Evolutionary conservation across 371 early-diverging fungal genomes (phyloP).

Genomic region (Saksenaea oblongispora): DNA sequence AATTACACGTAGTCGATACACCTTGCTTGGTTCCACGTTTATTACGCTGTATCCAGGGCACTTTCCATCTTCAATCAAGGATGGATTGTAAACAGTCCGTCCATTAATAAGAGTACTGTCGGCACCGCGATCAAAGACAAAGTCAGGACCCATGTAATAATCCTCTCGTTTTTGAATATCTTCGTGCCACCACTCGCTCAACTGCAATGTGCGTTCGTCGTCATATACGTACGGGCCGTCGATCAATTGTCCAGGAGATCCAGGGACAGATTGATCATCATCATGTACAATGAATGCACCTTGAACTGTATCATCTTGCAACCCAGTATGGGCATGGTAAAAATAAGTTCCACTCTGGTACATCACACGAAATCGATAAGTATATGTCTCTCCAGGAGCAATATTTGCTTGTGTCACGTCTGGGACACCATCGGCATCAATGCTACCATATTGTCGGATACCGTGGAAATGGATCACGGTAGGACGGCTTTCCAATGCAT

Average conservation of each 20-base stretch:
- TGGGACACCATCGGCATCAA: conserved; percentile 58
- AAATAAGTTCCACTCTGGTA: conserved; percentile 54
- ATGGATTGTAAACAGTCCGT: conserved; percentile 17
- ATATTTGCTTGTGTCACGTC: conserved; percentile 57
- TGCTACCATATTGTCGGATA: conserved; percentile 37
- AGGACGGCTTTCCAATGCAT: conserved; percentile 11
- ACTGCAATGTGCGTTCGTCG: conserved; percentile 40
- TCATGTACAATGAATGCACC: conserved; percentile 55
- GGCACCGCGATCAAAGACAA: conserved; percentile 20
- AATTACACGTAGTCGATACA: conserved; percentile 38
- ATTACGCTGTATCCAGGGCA: conserved; percentile 30
- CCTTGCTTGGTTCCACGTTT: conserved; percentile 29
- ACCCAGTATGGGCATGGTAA: conserved; percentile 49
- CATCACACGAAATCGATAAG: conserved; percentile 42
- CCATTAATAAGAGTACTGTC: conserved; percentile 38
- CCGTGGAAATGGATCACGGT: conserved; percentile 46
- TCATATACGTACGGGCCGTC: conserved; percentile 44
- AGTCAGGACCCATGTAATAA: conserved; percentile 22
- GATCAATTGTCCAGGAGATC: not conserved
- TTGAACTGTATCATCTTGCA: conserved; percentile 49
- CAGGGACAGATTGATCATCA: conserved; percentile 14
- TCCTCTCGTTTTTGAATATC: conserved; percentile 11
- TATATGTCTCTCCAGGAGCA: conserved; percentile 43
- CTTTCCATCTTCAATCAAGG: not conserved
- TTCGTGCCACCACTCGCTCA: conserved; percentile 52